Conservation (phyloP, 106 monocot genomes). For the Apostasia shenzhenica region DNA sequence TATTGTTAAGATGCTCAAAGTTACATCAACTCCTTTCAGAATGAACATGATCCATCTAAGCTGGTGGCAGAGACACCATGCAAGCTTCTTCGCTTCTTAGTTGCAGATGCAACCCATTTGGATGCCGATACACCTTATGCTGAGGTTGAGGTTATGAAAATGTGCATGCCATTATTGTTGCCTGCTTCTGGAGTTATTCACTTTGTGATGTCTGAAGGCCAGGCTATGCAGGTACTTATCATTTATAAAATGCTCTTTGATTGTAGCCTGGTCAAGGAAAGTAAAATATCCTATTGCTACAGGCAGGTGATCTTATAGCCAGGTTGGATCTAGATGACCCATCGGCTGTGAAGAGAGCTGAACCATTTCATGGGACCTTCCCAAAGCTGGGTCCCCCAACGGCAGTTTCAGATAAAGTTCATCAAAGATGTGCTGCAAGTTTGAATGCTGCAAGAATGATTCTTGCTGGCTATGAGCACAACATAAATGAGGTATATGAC, state of each 20-base stretch:
- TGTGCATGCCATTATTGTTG: constrained; percentile 98
- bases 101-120: constrained; percentile 82
- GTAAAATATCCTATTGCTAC: constrained; percentile 3
- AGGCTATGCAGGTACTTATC: constrained; percentile 77
- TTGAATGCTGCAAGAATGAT: constrained; percentile 91
- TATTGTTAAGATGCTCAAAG: constrained; percentile 1
- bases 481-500: constrained; percentile 44
- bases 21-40: constrained; percentile 36
- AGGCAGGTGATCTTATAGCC: constrained; percentile 94
- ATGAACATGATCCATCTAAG: constrained; percentile 98
- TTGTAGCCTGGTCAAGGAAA: background rate
- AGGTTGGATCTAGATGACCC: constrained; percentile 87
- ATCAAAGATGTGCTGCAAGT: constrained; percentile 76
- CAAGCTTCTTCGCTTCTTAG: constrained; percentile 89
- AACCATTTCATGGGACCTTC: constrained; percentile 71
- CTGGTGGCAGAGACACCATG: constrained; percentile 97
- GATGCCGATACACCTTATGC: constrained; percentile 88
- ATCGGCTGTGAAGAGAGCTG: constrained; percentile 93
- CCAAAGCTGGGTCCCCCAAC: constrained; percentile 81
- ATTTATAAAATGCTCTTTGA: background rate
- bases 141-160: constrained; percentile 99
- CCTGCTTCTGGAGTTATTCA: constrained; percentile 97
- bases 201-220: constrained; percentile 84
- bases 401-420: constrained; percentile 94
- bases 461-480: constrained; percentile 96